Percentiles rank a stretch among this genome's conserved stretches.
Conservation (phyloP, 2,329 filamentous ascomycete species). For the Gyromitra esculenta region DNA sequence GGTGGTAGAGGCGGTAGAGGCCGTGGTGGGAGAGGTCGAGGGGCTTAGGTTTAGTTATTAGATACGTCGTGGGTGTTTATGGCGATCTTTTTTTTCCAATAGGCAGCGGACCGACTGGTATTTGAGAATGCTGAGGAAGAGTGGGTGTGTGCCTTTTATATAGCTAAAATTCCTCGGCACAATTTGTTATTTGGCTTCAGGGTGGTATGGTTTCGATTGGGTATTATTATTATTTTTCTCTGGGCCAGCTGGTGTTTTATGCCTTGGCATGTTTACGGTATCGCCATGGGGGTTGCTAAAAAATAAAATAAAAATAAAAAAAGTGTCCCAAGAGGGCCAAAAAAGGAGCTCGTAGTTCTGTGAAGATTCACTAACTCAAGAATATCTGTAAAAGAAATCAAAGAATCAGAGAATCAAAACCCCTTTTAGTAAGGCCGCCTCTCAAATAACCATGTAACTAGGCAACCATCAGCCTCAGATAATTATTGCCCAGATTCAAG, state of each 20-base stretch:
- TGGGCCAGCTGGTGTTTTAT: background rate
- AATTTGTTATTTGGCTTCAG: conserved; percentile 17
- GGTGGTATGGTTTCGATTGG: background rate
- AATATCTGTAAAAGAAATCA: no score
- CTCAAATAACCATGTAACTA: no score
- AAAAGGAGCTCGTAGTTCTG: background rate
- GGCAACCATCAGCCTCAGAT: no score
- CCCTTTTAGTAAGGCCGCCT: no score
- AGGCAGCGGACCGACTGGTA: conserved; percentile 1
- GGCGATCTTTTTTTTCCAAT: background rate
- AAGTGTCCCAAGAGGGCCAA: conserved; percentile 32
- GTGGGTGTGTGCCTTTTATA: background rate
- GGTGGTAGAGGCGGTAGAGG: conserved; percentile 5
- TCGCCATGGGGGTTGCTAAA: background rate
- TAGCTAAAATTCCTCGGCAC: conserved; percentile 6
- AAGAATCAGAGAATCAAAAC: no score
- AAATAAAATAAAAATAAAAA: conserved; percentile 34
- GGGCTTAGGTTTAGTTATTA: background rate
- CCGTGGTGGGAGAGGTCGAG: background rate
- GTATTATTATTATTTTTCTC: background rate
- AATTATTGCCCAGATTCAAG: no score
- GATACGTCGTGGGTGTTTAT: background rate
- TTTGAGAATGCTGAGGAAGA: conserved; percentile 17
- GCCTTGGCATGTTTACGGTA: background rate
- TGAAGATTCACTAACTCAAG: background rate